These are phyloP conservation scores for Pythium oligandrum DNA, from an alignment of 352 stramenopile species.

Conservation along the genomic window DNA sequence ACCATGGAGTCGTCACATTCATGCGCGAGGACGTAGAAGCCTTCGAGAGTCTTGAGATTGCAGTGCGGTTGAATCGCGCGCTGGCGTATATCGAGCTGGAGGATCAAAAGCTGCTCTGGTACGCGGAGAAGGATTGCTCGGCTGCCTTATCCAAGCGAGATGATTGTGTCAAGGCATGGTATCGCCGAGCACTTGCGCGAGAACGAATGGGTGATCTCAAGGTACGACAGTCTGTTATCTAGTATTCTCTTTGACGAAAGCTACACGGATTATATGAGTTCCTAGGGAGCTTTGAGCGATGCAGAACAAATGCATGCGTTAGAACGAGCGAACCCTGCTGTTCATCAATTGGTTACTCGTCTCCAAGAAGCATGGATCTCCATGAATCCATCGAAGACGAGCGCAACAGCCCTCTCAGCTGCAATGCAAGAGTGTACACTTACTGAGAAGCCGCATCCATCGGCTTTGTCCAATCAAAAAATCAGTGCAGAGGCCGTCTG, in stretches of 20 bases:
- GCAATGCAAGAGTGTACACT: too few relatives aligned
- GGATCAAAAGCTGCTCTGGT: conserved; percentile 14
- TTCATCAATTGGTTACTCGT: conserved; percentile 9
- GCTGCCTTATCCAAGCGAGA: conserved; percentile 58
- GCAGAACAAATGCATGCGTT: conserved; percentile 14
- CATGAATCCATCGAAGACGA: too few relatives aligned
- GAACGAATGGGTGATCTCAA: conserved; percentile 61
- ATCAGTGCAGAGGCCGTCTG: conserved; percentile 13
- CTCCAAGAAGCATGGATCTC: conserved; percentile 10
- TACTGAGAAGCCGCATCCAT: too few relatives aligned
- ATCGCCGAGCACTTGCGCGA: conserved; percentile 73
- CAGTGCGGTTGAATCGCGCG: conserved; percentile 63
- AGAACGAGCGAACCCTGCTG: conserved; percentile 20
- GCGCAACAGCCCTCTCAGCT: too few relatives aligned
- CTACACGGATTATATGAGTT: background rate
- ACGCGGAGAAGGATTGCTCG: conserved; percentile 70
- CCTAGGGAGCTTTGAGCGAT: conserved; percentile 13
- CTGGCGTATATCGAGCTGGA: conserved; percentile 44
- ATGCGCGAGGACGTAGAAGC: conserved; percentile 6
- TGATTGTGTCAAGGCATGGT: conserved; percentile 87
- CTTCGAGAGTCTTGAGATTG: conserved; percentile 28
- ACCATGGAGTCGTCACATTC: background rate
- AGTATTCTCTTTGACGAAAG: background rate
- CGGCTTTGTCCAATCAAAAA: too few relatives aligned
- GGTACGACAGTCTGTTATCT: conserved; percentile 17